phyloP scores from a whole-genome alignment of 1,284 basidiomycete species.

The Sanghuangporus baumii region DNA sequence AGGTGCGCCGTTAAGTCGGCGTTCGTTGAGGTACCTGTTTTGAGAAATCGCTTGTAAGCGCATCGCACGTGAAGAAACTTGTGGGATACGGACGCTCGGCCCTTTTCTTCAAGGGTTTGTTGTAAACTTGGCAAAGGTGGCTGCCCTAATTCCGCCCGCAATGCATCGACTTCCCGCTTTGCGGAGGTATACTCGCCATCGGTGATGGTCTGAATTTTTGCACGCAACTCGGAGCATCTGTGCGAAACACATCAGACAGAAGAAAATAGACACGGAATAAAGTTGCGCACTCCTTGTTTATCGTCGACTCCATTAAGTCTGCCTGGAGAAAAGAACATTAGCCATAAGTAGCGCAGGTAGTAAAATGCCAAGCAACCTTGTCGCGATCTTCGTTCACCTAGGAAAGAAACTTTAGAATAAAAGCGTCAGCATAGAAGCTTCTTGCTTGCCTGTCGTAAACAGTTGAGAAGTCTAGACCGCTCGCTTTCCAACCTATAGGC shows the following conservation, averaged over 20 bases:
- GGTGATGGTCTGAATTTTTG: slow-evolving; percentile 58
- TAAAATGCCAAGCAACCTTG: slow-evolving; percentile 39
- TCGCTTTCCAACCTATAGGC: slow-evolving; percentile 63
- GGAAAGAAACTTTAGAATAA: not conserved
- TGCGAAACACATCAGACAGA: slow-evolving; percentile 8
- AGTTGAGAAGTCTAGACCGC: slow-evolving; percentile 55
- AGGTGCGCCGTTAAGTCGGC: slow-evolving; percentile 23
- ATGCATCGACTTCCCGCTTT: slow-evolving; percentile 66
- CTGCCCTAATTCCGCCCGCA: slow-evolving; percentile 70
- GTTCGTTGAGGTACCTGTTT: slow-evolving; percentile 31
- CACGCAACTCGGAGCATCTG: slow-evolving; percentile 57
- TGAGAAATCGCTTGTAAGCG: not conserved
- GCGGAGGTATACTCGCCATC: slow-evolving; percentile 69
- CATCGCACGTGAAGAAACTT: not conserved
- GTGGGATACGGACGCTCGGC: slow-evolving; percentile 49
- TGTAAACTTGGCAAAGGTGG: slow-evolving; percentile 64
- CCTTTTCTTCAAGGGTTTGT: slow-evolving; percentile 66
- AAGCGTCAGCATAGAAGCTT: not conserved
- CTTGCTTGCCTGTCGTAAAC: slow-evolving; percentile 53
- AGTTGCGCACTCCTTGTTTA: slow-evolving; percentile 54
- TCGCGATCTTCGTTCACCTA: slow-evolving; percentile 76
- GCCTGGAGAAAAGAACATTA: slow-evolving; percentile 32
- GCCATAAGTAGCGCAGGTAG: not conserved
- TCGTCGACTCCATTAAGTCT: slow-evolving; percentile 44
- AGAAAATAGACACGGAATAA: not conserved